Conservation (phyloP, 139 green algal genomes). For the Pleodorina starrii region DNA sequence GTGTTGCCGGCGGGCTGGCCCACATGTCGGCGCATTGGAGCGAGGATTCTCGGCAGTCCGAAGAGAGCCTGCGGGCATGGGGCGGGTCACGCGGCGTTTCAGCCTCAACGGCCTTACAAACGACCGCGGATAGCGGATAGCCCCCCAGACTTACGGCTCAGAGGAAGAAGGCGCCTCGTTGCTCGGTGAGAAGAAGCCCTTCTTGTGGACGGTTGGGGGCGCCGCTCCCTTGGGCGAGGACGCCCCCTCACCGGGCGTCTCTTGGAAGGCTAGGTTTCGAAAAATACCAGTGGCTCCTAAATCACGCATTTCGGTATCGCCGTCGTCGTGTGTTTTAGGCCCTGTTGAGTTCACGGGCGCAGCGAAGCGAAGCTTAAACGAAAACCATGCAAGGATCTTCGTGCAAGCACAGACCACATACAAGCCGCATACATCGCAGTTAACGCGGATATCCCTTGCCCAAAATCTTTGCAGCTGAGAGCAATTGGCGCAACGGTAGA, state of each 20-base stretch:
- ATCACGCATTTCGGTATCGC: neutral
- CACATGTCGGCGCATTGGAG: neutral
- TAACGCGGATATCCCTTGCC: too few species aligned
- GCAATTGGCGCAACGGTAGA: too few species aligned
- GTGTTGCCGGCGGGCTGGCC: neutral
- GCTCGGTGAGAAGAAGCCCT: neutral
- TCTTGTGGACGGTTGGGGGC: neutral
- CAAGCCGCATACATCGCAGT: too few species aligned
- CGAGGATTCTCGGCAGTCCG: neutral
- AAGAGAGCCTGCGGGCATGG: neutral
- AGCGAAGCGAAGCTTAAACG: neutral
- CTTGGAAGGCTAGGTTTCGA: conserved; percentile 29
- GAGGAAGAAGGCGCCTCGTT: neutral
- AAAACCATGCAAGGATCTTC: too few species aligned
- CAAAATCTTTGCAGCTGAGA: too few species aligned
- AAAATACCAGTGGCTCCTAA: conserved; percentile 6
- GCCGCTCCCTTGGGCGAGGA: neutral
- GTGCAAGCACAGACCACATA: too few species aligned
- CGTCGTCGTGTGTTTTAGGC: conserved; percentile 8
- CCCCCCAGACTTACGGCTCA: neutral
- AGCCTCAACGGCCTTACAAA: too few species aligned
- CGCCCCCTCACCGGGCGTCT: neutral
- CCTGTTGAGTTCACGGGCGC: too few species aligned
- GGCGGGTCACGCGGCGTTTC: too few species aligned
- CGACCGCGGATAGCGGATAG: too few species aligned